phyloP scores from a whole-genome alignment of 2,329 filamentous ascomycete genomes.

The Alternaria incomplexa region DNA sequence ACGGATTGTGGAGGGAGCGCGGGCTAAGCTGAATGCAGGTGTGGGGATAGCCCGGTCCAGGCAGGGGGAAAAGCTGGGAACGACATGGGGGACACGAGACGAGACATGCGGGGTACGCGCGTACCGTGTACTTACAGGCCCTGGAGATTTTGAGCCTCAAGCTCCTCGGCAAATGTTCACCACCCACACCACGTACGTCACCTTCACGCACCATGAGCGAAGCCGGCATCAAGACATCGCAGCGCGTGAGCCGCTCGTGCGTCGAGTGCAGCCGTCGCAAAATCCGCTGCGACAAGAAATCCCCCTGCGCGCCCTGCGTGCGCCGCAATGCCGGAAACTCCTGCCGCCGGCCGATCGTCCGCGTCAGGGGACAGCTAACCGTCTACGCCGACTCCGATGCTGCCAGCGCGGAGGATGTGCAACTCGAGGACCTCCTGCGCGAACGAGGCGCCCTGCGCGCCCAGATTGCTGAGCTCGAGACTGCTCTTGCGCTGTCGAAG shows the following conservation, averaged over 20 bases:
- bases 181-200: background rate
- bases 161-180: slow-evolving; percentile 1
- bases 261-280: slow-evolving; percentile 17
- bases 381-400: slow-evolving; percentile 8
- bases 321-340: slow-evolving; percentile 15
- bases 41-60: slow-evolving; percentile 5
- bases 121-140: background rate
- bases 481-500: slow-evolving; percentile 15
- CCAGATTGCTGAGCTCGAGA: slow-evolving; percentile 19
- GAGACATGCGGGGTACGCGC: slow-evolving; percentile 1
- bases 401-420: background rate
- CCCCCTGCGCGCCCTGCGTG: slow-evolving; percentile 12
- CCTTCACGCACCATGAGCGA: slow-evolving; percentile 5
- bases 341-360: slow-evolving; percentile 14
- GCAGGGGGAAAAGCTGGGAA: background rate
- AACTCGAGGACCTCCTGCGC: slow-evolving; percentile 10
- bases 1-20: slow-evolving; percentile 19
- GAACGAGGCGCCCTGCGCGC: slow-evolving; percentile 13
- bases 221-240: slow-evolving; percentile 14
- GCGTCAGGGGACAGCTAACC: slow-evolving; percentile 17
- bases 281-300: slow-evolving; percentile 20
- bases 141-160: slow-evolving; percentile 8
- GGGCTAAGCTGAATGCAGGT: background rate
- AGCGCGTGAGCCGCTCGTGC: slow-evolving; percentile 15
- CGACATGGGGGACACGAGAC: background rate